Evolutionary conservation across 495 filamentous ascomycete species (phyloP), one percentile per base, ranked within the genome.

Genomic region (Aspergillus avenaceus): DNA sequence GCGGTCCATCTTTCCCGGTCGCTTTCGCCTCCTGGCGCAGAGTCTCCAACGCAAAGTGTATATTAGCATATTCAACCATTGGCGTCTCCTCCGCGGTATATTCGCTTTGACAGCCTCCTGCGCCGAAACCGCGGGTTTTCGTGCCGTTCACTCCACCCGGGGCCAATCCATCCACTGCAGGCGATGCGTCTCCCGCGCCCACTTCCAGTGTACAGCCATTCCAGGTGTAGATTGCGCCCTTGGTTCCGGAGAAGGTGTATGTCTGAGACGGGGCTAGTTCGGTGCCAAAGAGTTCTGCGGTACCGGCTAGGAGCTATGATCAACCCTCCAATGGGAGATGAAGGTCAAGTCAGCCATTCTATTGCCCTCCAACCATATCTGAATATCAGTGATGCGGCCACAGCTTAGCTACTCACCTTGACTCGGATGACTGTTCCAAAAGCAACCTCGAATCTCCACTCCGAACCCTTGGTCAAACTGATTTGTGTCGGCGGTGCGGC

Each of bases 221-320:
- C 84, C 87, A 95, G 34, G 91, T 95, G 69, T 84, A 91, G 52
- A 99, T 85, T 21, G 90, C 89, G 27, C 87, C 84, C 67, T 95
- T 95, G 28, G 80, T 84, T 16, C 89, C 87, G 25, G 77, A 76
- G 68, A 99, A 95, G 32, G 80, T 84, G 76, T 97, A 97, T 1
- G 77, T 75, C 47, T 86, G 83, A 49, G 84, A 86, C 11, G 81
- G 78, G 11, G 90, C 90, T 47, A 99, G 86, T 69, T 97, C 91
- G 41, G 91, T 93, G 63, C 95, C 95, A 71, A 97, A 96, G 60
- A 95, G 81, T 74, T 99, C 93, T 32, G 95, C 95, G 11, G 84
- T 90, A 55, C 93, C 93, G 29, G 77, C 78, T 31, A 87, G 66
- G 18, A 99, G 78, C 78, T 86, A 56, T 23, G 36, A 37, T 48